Evolutionary conservation across 2,329 filamentous ascomycete genomes (phyloP).

Genomic region (Acrocalymma vagum): DNA sequence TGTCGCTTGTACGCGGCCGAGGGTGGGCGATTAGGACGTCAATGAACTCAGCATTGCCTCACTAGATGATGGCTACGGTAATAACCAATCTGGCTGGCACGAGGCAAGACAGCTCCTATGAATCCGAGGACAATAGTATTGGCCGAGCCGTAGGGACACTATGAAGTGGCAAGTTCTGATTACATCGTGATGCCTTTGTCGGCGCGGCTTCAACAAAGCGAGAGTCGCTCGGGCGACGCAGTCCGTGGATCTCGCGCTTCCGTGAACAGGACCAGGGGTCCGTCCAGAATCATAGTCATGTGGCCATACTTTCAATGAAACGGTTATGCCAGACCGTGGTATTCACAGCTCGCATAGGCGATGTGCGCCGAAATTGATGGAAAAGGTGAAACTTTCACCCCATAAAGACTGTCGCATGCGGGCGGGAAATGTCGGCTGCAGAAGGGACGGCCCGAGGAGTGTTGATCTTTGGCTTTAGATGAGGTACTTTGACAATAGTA

Average conservation of each 20-base stretch:
- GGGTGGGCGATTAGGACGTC: conserved; percentile 11
- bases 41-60: conserved; percentile 18
- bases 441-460: no score
- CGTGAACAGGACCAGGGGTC: conserved; percentile 32
- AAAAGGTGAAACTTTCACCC: no score
- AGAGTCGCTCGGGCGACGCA: conserved; percentile 15
- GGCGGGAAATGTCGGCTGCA: no score
- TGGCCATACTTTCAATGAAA: no score
- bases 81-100: conserved; percentile 3
- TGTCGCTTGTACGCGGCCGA: conserved; percentile 14
- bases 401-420: no score
- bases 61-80: not conserved
- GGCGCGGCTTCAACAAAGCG: not conserved
- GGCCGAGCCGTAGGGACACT: no score
- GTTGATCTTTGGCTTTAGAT: no score
- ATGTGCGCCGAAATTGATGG: no score
- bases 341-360: no score
- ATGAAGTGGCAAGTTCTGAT: conserved; percentile 4
- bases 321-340: no score
- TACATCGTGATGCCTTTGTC: conserved; percentile 7
- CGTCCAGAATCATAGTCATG: no score
- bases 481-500: no score
- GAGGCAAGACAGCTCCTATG: conserved; percentile 2
- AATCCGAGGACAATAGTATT: conserved; percentile 11
- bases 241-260: conserved; percentile 17